A percentile compares a stretch with the other conserved stretches of the same genome.
phyloP scores from a whole-genome alignment of 2,329 filamentous ascomycete species.

The Scleromitrula shiraiana region DNA sequence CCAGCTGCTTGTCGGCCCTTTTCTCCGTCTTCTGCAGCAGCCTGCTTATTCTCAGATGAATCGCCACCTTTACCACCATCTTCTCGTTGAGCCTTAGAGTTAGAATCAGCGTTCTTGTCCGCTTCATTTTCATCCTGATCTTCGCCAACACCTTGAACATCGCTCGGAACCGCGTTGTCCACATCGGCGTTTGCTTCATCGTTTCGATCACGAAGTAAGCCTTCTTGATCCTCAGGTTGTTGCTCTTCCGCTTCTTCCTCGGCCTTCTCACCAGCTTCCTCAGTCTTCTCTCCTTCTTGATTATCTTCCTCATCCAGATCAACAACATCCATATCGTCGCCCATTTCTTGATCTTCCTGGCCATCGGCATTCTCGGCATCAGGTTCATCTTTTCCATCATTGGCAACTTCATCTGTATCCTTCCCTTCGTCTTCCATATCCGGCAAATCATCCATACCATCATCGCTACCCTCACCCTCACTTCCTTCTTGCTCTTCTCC shows the following conservation, averaged over 20 bases:
- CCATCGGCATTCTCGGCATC: conserved; percentile 33
- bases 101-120: conserved; percentile 53
- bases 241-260: conserved; percentile 40
- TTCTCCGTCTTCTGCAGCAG: conserved; percentile 55
- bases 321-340: conserved; percentile 28
- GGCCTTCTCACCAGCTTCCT: conserved; percentile 43
- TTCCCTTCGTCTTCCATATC: conserved; percentile 37
- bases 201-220: conserved; percentile 31
- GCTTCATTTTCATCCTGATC: conserved; percentile 57
- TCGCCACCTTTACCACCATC: conserved; percentile 59
- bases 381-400: conserved; percentile 39
- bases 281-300: conserved; percentile 35
- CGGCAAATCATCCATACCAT: conserved; percentile 47
- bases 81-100: conserved; percentile 55
- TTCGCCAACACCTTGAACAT: conserved; percentile 55
- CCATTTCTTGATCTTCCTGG: conserved; percentile 33
- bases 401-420: conserved; percentile 29
- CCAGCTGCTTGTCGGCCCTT: conserved; percentile 37
- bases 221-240: conserved; percentile 42
- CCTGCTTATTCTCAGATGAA: conserved; percentile 54
- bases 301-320: conserved; percentile 28
- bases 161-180: conserved; percentile 56
- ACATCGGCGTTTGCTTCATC: conserved; percentile 46
- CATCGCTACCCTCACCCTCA: conserved; percentile 31
- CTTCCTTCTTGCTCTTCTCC: conserved; percentile 46